Conservation (phyloP, 1,284 basidiomycete genomes). For the Hortiboletus rubellus region DNA sequence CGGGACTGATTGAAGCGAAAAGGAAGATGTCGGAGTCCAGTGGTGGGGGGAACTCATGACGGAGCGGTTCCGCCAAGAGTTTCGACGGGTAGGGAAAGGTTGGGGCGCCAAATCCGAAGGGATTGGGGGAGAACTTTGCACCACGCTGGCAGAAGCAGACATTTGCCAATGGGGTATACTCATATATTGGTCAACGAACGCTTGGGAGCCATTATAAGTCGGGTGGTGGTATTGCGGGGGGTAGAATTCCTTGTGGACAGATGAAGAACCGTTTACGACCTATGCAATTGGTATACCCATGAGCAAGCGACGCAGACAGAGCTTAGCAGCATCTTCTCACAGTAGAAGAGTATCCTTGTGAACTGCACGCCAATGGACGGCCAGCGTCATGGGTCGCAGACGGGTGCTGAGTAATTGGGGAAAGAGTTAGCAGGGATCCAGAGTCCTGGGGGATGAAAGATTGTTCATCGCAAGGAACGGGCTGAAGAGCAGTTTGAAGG, state of each 20-base stretch:
- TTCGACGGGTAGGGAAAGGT: neutral
- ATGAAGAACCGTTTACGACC: neutral
- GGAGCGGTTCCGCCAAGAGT: neutral
- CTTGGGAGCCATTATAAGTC: no score
- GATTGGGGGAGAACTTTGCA: no score
- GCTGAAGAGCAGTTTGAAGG: neutral
- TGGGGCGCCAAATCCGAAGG: neutral
- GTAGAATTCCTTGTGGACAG: neutral
- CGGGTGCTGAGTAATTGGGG: neutral
- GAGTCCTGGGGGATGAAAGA: neutral
- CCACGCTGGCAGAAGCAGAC: no score
- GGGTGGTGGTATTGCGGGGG: no score
- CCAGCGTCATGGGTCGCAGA: no score
- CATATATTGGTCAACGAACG: neutral
- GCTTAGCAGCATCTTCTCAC: constrained; percentile 2
- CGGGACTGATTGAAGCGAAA: neutral
- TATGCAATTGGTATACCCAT: neutral
- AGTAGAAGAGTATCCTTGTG: accelerated
- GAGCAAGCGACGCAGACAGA: neutral
- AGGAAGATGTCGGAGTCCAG: neutral
- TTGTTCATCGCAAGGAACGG: neutral
- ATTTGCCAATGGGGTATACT: neutral
- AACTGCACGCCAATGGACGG: no score
- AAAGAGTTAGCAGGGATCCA: neutral
- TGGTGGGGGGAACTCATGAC: no score